phyloP scores from a whole-genome alignment of 164 flowering plant genomes.

The Macadamia integrifolia region DNA sequence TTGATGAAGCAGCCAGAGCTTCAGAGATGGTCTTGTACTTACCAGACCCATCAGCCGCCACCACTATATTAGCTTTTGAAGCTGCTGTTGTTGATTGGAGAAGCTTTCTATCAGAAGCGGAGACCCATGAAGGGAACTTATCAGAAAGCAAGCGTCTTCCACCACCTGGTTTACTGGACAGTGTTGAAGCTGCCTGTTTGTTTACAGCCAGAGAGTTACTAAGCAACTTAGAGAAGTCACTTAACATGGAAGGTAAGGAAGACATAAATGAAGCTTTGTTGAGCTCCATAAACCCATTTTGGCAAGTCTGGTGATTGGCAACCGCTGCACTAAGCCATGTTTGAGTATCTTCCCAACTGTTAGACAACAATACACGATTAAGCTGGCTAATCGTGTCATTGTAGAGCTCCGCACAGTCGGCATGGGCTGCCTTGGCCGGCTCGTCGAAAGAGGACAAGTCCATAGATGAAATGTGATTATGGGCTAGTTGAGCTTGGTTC shows the following conservation, averaged over 20 bases:
- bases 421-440: background rate
- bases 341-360: background rate
- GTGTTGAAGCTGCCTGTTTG: slow-evolving; percentile 2
- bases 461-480: slow-evolving; percentile 30
- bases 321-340: background rate
- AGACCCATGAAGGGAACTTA: slow-evolving; percentile 47
- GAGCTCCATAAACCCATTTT: background rate
- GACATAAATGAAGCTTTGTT: background rate
- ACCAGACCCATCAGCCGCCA: slow-evolving; percentile 67
- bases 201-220: slow-evolving; percentile 9
- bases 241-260: background rate
- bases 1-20: slow-evolving; percentile 34
- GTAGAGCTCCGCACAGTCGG: background rate
- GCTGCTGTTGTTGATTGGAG: slow-evolving; percentile 23
- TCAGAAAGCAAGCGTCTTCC: slow-evolving; percentile 25
- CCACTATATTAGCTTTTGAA: slow-evolving; percentile 39
- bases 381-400: background rate
- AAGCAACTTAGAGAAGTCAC: background rate
- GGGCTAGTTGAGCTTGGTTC: slow-evolving; percentile 15
- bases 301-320: background rate
- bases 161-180: slow-evolving; percentile 9
- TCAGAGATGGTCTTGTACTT: slow-evolving; percentile 48
- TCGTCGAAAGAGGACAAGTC: slow-evolving; percentile 26
- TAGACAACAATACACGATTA: background rate
- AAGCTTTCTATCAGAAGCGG: slow-evolving; percentile 37